Evolutionary conservation across 2,329 filamentous ascomycete genomes (phyloP).

Genomic region (Cordyceps javanica): DNA sequence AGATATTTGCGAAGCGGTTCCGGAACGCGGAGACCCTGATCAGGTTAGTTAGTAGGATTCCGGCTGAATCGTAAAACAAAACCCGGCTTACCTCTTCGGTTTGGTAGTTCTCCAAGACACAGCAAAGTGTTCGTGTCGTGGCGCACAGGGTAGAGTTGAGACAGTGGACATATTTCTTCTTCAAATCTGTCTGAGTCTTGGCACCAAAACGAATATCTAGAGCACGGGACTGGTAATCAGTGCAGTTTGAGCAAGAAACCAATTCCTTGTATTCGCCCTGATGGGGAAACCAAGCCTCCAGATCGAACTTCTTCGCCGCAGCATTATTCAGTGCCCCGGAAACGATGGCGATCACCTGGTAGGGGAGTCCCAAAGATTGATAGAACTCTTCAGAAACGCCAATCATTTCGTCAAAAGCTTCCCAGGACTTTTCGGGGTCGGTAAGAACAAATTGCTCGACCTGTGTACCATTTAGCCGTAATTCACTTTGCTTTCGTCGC

Average conservation of each 20-base stretch:
- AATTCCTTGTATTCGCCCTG: slow-evolving; percentile 98
- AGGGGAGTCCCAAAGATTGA: slow-evolving; percentile 79
- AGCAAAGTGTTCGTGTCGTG: slow-evolving; percentile 88
- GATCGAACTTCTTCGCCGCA: slow-evolving; percentile 81
- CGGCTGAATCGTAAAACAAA: not conserved
- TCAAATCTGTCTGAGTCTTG: slow-evolving; percentile 76
- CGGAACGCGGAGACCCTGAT: slow-evolving; percentile 69
- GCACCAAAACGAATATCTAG: slow-evolving; percentile 87
- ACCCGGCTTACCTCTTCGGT: slow-evolving; percentile 61
- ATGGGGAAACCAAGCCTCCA: slow-evolving; percentile 95
- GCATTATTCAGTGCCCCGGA: slow-evolving; percentile 84
- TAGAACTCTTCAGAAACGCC: slow-evolving; percentile 89
- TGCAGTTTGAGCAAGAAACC: slow-evolving; percentile 96
- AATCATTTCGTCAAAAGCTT: slow-evolving; percentile 93
- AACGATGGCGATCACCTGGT: slow-evolving; percentile 88
- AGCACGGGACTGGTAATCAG: slow-evolving; percentile 91
- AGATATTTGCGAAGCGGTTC: slow-evolving; percentile 84
- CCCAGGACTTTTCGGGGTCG: slow-evolving; percentile 86
- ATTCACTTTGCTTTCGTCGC: not conserved
- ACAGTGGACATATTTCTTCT: slow-evolving; percentile 90
- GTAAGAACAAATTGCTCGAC: slow-evolving; percentile 75
- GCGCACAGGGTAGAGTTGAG: slow-evolving; percentile 87
- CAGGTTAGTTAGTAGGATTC: not conserved
- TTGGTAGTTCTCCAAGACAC: slow-evolving; percentile 95
- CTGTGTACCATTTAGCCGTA: slow-evolving; percentile 15